phyloP scores from a whole-genome alignment of 2,329 filamentous ascomycete genomes.

The Sporothrix inflata region DNA sequence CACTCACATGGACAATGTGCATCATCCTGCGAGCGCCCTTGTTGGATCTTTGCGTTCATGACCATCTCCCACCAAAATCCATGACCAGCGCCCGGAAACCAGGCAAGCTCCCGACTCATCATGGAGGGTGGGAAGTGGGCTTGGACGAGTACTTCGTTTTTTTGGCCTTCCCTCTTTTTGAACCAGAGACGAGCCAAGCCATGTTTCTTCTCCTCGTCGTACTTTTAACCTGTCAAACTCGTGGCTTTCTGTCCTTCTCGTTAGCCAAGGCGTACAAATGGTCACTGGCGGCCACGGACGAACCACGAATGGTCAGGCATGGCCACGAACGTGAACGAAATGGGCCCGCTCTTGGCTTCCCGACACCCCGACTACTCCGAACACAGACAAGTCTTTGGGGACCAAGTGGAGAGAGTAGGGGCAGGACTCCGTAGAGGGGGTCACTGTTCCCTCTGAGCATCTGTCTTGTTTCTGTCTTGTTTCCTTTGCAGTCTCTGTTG shows the following conservation, averaged over 20 bases:
- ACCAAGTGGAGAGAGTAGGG: not conserved
- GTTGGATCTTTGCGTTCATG: not conserved
- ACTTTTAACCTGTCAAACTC: not conserved
- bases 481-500: not conserved
- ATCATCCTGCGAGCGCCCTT: not conserved
- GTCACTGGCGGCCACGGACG: not conserved
- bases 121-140: not conserved
- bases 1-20: constrained; percentile 4
- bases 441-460: too few relatives aligned
- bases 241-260: not conserved
- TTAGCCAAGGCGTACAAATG: not conserved
- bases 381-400: constrained; percentile 13
- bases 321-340: not conserved
- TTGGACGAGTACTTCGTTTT: not conserved
- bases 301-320: not conserved
- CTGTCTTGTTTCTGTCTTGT: not conserved
- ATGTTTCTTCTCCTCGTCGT: not conserved
- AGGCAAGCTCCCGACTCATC: constrained; percentile 16
- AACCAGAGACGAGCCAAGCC: not conserved
- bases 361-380: constrained; percentile 14
- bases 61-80: too few relatives aligned
- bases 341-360: constrained; percentile 10
- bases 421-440: too few relatives aligned
- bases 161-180: not conserved
- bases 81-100: not conserved